Evolutionary conservation across 495 filamentous ascomycete species (phyloP), one percentile per base, ranked within the genome.

Genomic region (Annulohypoxylon moriforme): DNA sequence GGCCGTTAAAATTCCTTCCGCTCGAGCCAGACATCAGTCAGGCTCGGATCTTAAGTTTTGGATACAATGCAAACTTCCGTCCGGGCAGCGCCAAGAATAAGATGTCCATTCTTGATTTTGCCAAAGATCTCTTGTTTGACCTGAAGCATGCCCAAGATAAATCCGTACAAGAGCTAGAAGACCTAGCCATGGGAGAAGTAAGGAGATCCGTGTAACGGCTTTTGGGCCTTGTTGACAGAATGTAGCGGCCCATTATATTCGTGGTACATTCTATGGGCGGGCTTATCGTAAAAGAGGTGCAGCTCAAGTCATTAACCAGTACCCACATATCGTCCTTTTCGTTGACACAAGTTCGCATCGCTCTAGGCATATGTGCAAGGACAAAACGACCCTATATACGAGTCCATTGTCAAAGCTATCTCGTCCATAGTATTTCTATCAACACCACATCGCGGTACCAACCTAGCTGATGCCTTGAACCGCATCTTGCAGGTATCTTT

Each of bases 361-460:
- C 47, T 27, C 3, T 25, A 62, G 61, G 61, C 64, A 24, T 82
- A 80, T 63, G 61, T 85, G 1, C 76, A 77, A 7, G 83, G 79
- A 22, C 76, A 77, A 46, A 76, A 80, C 22, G 82, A 86, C 31
- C 62, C 65, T 0, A 49, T 77, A 6, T 86, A 83, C 52, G 24
- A 79, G 47, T 34, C 50, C 13, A 79, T 85, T 22, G 70, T 81
- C 29, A 55, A 73, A 5, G 66, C 74, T 0, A 72, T 83, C 1
- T 75, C 71, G 0, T 78, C 79, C 5, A 82, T 86, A 18, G 64
- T 81, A 0, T 87, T 87, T 66, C 69, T 87, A 0, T 75, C 81
- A 1, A 87, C 85, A 0, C 85, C 85, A 2, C 85, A 87, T 68
- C 77, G 84, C 3, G 85, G 85, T 14, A 80, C 83, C 1, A 70